These are phyloP conservation scores for Brassica balearica DNA, from an alignment of 441 rosid genomes.

Conservation along the genomic window DNA sequence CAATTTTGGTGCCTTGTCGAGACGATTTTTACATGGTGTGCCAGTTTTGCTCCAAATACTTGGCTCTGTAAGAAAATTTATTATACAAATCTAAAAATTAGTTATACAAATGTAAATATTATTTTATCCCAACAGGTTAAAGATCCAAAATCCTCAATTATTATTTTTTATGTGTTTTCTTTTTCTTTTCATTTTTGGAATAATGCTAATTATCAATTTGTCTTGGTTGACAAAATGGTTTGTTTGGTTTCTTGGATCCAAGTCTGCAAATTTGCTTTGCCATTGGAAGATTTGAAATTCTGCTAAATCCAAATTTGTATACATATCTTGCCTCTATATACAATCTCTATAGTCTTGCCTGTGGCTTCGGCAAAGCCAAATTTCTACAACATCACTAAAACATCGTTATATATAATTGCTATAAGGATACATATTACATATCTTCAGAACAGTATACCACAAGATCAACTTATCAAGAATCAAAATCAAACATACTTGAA, in stretches of 20 bases:
- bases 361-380: neutral
- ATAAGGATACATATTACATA: too few species aligned
- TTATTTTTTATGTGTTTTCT: too few species aligned
- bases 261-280: neutral
- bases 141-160: too few species aligned
- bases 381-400: too few species aligned
- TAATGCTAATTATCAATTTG: constrained; percentile 2
- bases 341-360: neutral
- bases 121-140: too few species aligned
- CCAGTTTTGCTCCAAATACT: neutral
- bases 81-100: neutral
- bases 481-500: neutral
- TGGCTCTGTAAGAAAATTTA: neutral
- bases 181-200: neutral
- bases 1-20: too few species aligned
- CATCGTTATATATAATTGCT: too few species aligned
- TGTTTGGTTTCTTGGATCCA: constrained; percentile 35
- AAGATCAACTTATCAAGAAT: constrained; percentile 8
- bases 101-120: neutral
- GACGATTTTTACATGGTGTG: neutral
- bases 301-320: neutral
- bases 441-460: neutral
- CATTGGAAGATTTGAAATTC: neutral
- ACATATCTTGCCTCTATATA: neutral
- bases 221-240: neutral